Percentiles rank a stretch among this genome's conserved stretches.
These are phyloP conservation scores for Podila epicladia DNA, from an alignment of 192 early-diverging fungal species.

Conservation along the genomic window DNA sequence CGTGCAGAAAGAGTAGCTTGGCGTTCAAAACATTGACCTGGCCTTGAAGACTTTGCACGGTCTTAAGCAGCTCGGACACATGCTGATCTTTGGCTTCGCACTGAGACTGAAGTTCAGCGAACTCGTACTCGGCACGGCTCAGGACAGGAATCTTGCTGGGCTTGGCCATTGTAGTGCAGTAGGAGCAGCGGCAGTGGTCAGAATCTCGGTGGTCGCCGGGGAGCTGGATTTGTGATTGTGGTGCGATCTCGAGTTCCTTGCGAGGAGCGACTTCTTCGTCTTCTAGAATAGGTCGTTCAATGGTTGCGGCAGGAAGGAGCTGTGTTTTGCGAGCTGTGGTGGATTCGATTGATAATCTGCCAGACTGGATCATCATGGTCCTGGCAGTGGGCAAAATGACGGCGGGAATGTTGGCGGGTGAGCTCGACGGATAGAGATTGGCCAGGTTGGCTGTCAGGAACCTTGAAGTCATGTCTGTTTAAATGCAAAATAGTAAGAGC, in stretches of 20 bases:
- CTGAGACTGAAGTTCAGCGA: constrained; percentile 34
- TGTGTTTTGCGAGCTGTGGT: neutral
- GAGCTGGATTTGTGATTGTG: constrained; percentile 12
- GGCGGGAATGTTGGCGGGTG: constrained; percentile 15
- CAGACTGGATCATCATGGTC: neutral
- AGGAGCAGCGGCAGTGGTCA: constrained; percentile 23
- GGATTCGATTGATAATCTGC: neutral
- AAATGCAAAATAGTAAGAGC: neutral
- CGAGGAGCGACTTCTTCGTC: neutral
- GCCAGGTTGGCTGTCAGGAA: constrained; percentile 28
- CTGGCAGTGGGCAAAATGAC: constrained; percentile 28
- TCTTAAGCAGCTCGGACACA: constrained; percentile 25
- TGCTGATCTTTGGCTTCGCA: constrained; percentile 39
- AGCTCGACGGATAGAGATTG: constrained; percentile 33
- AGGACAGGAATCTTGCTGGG: constrained; percentile 34
- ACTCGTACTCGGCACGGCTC: constrained; percentile 27
- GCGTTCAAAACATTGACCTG: constrained; percentile 43
- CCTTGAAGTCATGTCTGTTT: constrained; percentile 25
- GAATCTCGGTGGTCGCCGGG: constrained; percentile 15
- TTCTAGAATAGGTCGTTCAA: neutral
- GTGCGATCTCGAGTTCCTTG: constrained; percentile 13
- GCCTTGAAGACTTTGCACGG: constrained; percentile 31
- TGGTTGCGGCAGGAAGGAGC: neutral
- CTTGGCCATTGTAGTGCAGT: constrained; percentile 14
- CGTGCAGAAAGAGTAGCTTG: constrained; percentile 40